Percentiles rank a stretch among this genome's conserved stretches.
These are phyloP conservation scores for Dryas alaskensis DNA, from an alignment of 306 rosid genomes.

Conservation along the genomic window DNA sequence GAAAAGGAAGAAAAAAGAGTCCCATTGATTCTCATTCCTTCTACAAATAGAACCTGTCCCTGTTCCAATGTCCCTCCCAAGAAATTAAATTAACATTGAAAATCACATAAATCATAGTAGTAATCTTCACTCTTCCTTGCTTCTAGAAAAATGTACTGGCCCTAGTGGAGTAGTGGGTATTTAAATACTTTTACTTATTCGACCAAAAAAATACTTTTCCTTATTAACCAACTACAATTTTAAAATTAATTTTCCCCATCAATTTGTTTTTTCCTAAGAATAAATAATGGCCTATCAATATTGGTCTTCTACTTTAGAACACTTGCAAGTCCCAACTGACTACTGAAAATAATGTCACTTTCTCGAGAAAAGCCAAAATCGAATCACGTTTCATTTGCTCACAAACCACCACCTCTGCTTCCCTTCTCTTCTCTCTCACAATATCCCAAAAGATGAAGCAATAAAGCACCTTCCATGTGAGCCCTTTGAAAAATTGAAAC, in stretches of 20 bases:
- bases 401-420: not conserved
- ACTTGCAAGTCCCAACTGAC: not conserved
- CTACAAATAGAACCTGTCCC: constrained; percentile 5
- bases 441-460: not conserved
- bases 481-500: constrained; percentile 13
- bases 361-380: not conserved
- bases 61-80: not conserved
- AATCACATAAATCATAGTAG: not conserved
- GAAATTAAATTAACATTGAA: not conserved
- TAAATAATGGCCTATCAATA: not conserved
- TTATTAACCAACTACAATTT: not conserved
- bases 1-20: not conserved
- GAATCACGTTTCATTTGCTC: constrained; percentile 32
- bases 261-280: not conserved
- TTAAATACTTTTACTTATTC: not conserved
- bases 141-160: not conserved
- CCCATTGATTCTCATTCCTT: constrained; percentile 4
- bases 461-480: constrained; percentile 29
- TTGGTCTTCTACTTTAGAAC: not conserved
- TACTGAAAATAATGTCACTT: not conserved
- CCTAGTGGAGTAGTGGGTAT: not conserved
- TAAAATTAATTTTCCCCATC: not conserved
- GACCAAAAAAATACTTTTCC: not conserved
- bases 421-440: not conserved
- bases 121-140: not conserved